A percentile compares a stretch with the other conserved stretches of the same genome.
Evolutionary conservation across 1,284 basidiomycete species (phyloP).

Genomic region (Phaffia rhodozyma): DNA sequence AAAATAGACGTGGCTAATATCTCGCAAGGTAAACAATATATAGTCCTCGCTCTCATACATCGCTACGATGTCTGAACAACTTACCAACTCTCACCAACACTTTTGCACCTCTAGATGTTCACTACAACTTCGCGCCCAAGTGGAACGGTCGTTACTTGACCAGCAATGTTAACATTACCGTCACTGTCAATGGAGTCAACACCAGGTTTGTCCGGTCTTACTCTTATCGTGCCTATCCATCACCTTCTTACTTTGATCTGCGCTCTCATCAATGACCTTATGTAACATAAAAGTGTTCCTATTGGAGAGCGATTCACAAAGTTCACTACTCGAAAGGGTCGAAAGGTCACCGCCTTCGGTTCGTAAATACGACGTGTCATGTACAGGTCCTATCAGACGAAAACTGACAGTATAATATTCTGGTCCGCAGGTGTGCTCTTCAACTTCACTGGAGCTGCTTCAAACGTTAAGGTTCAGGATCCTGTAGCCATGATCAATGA

Average conservation of each 20-base stretch:
- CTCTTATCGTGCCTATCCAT: too few relatives aligned
- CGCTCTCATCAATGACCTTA: conserved; percentile 24
- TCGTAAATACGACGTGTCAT: conserved; percentile 31
- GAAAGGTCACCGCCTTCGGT: conserved; percentile 62
- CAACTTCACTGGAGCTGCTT: conserved; percentile 53
- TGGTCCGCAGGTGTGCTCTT: conserved; percentile 37
- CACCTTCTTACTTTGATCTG: conserved; percentile 12
- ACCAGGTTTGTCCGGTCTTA: not conserved
- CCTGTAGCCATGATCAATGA: conserved; percentile 65
- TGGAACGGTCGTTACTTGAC: conserved; percentile 64
- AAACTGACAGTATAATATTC: too few relatives aligned
- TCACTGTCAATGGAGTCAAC: conserved; percentile 43
- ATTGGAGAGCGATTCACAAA: conserved; percentile 58
- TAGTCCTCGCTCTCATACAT: too few relatives aligned
- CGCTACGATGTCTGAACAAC: too few relatives aligned
- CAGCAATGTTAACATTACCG: conserved; percentile 72
- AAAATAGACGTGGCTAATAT: conserved; percentile 53
- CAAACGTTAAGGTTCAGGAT: conserved; percentile 57
- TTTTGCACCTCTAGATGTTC: conserved; percentile 51
- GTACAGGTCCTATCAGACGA: too few relatives aligned
- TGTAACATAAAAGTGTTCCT: conserved; percentile 40
- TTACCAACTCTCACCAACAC: too few relatives aligned
- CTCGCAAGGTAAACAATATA: too few relatives aligned
- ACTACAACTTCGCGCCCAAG: conserved; percentile 59
- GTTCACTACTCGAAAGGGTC: conserved; percentile 63